Percentiles rank a stretch among this genome's conserved stretches.
These are phyloP conservation scores for Metarhizium album DNA, from an alignment of 2,329 filamentous ascomycete species.

Conservation along the genomic window DNA sequence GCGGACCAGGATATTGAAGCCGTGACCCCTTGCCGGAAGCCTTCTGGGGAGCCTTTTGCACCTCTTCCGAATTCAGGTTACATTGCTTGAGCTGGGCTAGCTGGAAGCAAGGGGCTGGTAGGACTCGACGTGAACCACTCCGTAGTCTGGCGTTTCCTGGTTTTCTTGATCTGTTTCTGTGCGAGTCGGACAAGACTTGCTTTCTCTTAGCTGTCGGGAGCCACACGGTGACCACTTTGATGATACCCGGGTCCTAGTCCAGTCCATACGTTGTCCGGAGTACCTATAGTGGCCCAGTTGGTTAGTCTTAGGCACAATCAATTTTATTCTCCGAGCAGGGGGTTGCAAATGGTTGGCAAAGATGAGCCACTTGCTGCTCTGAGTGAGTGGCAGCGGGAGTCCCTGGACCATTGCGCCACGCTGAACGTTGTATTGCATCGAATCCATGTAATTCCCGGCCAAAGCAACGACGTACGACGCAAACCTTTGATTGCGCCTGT, in stretches of 20 bases:
- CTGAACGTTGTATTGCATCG: background rate
- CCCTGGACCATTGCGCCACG: background rate
- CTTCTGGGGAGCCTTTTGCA: background rate
- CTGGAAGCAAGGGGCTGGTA: background rate
- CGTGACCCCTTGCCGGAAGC: background rate
- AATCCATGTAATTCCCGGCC: background rate
- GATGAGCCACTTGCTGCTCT: background rate
- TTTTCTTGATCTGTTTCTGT: background rate
- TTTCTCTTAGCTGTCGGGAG: no score
- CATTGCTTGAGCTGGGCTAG: background rate
- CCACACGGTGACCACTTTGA: no score
- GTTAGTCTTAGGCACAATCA: background rate
- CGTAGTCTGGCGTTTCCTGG: background rate
- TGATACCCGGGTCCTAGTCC: no score
- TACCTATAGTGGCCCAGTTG: no score
- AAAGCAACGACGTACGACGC: background rate
- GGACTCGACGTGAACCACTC: background rate
- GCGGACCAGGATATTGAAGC: background rate
- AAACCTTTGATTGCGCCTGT: background rate
- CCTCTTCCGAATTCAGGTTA: background rate
- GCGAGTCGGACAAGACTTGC: background rate
- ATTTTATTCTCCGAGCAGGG: background rate
- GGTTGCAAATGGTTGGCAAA: background rate
- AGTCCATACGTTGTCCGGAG: no score
- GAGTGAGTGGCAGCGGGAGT: background rate